Conservation (phyloP, 1,284 basidiomycete genomes). For the Vanrija sp. region DNA sequence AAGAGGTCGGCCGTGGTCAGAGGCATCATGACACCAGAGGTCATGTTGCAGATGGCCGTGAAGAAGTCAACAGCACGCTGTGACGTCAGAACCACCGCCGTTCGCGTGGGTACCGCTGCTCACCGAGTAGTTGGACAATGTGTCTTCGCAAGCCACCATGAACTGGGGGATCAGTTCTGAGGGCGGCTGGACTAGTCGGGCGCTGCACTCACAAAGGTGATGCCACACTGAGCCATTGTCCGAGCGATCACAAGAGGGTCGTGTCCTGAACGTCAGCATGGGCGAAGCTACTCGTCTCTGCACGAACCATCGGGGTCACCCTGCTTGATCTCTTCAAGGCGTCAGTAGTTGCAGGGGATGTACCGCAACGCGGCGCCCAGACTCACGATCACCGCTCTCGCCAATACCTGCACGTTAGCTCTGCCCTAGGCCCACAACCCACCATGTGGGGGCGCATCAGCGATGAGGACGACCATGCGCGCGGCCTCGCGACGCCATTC, state of each 20-base stretch:
- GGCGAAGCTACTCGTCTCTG: not conserved
- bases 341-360: conserved; percentile 10
- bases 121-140: conserved; percentile 86
- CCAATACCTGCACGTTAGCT: conserved; percentile 38
- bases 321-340: conserved; percentile 69
- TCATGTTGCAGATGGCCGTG: conserved; percentile 85
- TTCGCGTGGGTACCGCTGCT: conserved; percentile 33
- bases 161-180: conserved; percentile 57
- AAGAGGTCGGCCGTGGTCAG: conserved; percentile 92
- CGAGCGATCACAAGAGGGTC: conserved; percentile 87
- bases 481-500: conserved; percentile 86
- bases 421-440: conserved; percentile 14
- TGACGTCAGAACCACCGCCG: conserved; percentile 6
- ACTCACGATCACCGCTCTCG: conserved; percentile 45
- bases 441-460: conserved; percentile 94
- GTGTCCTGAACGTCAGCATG: conserved; percentile 51
- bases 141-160: conserved; percentile 97
- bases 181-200: not conserved
- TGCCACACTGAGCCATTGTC: conserved; percentile 82
- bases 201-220: conserved; percentile 66
- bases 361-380: not conserved
- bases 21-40: conserved; percentile 91
- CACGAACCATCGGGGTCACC: conserved; percentile 73
- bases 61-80: conserved; percentile 93
- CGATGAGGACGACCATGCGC: conserved; percentile 92